These are phyloP conservation scores for Lactarius pseudohatsudake DNA, from an alignment of 768 basidiomycete species.

Conservation along the genomic window DNA sequence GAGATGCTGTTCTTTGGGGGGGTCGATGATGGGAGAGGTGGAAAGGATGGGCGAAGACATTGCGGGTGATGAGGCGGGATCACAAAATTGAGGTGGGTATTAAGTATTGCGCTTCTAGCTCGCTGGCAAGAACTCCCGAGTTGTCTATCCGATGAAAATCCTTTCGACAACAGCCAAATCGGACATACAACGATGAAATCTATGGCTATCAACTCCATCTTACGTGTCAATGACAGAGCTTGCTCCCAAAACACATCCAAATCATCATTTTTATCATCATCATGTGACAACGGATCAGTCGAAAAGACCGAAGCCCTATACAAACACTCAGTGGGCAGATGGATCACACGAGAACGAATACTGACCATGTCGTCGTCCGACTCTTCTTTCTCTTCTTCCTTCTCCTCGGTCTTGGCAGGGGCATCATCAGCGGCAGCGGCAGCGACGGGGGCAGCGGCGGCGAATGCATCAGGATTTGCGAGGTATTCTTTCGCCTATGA, in stretches of 20 bases:
- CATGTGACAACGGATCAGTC: slow-evolving; percentile 49
- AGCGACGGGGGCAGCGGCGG: slow-evolving; percentile 67
- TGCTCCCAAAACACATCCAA: neutral
- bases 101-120: slow-evolving; percentile 16
- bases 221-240: neutral
- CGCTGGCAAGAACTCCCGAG: slow-evolving; percentile 16
- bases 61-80: slow-evolving; percentile 1
- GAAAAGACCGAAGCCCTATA: slow-evolving; percentile 91
- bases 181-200: slow-evolving; percentile 8
- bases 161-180: slow-evolving; percentile 17
- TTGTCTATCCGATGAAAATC: slow-evolving; percentile 8
- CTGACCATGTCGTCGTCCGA: slow-evolving; percentile 88
- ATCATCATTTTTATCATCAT: neutral
- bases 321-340: slow-evolving; percentile 18
- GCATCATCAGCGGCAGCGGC: slow-evolving; percentile 53
- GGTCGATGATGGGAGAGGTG: slow-evolving; percentile 30
- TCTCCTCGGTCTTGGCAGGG: slow-evolving; percentile 56
- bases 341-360: slow-evolving; percentile 13
- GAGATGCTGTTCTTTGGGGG: slow-evolving; percentile 63
- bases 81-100: neutral
- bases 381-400: slow-evolving; percentile 81
- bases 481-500: slow-evolving; percentile 90
- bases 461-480: slow-evolving; percentile 98
- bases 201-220: neutral
- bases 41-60: slow-evolving; percentile 17